Evolutionary conservation across 805 yeast species (phyloP).

Genomic region (Candida gorgasii): DNA sequence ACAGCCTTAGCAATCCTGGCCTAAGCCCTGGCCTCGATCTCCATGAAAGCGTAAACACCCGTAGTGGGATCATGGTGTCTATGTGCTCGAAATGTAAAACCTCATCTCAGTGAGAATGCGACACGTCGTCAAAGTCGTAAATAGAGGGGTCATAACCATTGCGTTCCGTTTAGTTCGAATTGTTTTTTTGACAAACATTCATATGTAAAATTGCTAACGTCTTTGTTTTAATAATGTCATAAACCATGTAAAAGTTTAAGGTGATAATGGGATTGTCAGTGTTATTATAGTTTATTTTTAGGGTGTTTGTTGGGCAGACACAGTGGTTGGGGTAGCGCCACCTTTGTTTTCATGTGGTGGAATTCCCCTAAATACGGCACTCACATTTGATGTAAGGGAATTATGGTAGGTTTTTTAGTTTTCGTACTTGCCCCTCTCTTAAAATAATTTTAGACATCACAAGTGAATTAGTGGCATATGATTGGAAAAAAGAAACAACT

Average conservation of each 20-base stretch:
- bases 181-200: neutral
- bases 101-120: conserved; percentile 2
- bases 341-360: no score
- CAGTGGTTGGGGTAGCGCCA: no score
- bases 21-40: conserved; percentile 10
- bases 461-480: no score
- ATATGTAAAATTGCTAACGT: neutral
- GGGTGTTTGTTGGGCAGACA: no score
- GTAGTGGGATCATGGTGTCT: neutral
- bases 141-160: neutral
- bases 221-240: neutral
- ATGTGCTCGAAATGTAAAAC: no score
- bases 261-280: no score
- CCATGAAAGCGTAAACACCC: neutral
- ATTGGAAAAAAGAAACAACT: no score
- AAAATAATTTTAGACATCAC: no score
- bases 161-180: neutral
- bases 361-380: neutral
- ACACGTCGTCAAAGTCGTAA: conserved; percentile 2
- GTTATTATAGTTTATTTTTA: no score
- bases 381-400: conserved; percentile 2
- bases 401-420: neutral
- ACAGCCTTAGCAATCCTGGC: neutral
- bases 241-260: no score
- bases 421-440: conserved; percentile 6